Evolutionary conservation across 2,329 filamentous ascomycete genomes (phyloP).

Genomic region (Penicillium hesseltinei): DNA sequence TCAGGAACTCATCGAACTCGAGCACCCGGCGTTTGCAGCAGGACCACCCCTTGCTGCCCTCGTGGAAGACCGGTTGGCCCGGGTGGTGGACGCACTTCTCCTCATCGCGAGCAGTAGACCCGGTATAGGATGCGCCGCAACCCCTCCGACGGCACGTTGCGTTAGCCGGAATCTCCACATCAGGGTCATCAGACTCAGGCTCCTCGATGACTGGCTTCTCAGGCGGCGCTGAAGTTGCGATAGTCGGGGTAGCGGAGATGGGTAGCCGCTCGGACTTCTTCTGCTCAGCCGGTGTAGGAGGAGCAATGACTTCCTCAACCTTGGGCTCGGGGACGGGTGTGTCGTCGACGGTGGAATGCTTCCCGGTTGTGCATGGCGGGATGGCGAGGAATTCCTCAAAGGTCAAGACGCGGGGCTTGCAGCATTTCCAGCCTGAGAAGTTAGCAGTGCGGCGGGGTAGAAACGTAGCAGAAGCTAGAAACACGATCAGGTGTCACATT

Average conservation of each 20-base stretch:
- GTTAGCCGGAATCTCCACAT: conserved; percentile 68
- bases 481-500: background rate
- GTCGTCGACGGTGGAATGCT: conserved; percentile 84
- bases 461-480: background rate
- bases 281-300: conserved; percentile 22
- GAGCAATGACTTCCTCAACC: conserved; percentile 26
- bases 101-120: conserved; percentile 58
- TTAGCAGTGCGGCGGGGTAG: conserved; percentile 3
- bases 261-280: conserved; percentile 20
- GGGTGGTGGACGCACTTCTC: conserved; percentile 88
- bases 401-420: conserved; percentile 91
- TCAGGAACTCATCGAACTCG: conserved; percentile 98
- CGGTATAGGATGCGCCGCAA: conserved; percentile 66
- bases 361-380: conserved; percentile 86
- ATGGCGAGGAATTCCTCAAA: conserved; percentile 98
- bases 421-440: conserved; percentile 89
- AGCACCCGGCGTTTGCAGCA: conserved; percentile 95
- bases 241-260: conserved; percentile 26
- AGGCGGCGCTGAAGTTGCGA: conserved; percentile 32
- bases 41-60: conserved; percentile 95
- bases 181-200: conserved; percentile 83
- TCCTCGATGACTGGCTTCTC: conserved; percentile 53
- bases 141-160: conserved; percentile 73
- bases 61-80: conserved; percentile 89
- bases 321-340: conserved; percentile 52